Evolutionary conservation across 176 grass and related monocot genomes (phyloP), one percentile per base, ranked within the genome.

Genomic region (Zoysia pacifica): DNA sequence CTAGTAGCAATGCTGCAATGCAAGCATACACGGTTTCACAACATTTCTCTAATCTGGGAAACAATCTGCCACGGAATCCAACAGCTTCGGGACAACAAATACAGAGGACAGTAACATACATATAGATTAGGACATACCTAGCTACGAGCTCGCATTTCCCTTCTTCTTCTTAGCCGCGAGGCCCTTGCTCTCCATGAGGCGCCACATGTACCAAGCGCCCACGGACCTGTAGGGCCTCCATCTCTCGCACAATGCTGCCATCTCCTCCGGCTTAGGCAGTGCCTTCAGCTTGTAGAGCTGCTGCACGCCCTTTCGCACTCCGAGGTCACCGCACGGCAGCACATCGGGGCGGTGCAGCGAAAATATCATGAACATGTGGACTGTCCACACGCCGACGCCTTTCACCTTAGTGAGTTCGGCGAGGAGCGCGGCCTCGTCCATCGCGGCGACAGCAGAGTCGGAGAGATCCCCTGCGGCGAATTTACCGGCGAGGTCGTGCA

Each of bases 361-460:
- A 78, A 90, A 93, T 64, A 93, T 85, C 91, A 93, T 93, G 85
- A 93, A 93, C 91, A 93, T 93, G 81, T 93, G 85, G 39, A 90
- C 85, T 4, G 85, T 90, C 91, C 91, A 93, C 63, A 83, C 87
- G 38, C 87, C 87, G 18, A 93, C 37, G 48, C 87, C 91, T 59
- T 82, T 93, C 28, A 90, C 91, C 74, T 65, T 72, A 60, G 73
- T 81, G 74, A 89, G 78, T 70, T 87, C 65, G 7, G 75, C 69
- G 50, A 89, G 83, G 66, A 93, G 91, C 1, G 72, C 76, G 11
- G 65, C 64, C 38, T 87, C 87, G 65, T 85, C 88, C 87, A 90
- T 90, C 18, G 82, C 62, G 20, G 82, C 59, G 4, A 87, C 52
- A 51, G 78, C 9, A 36, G 78, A 51, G 16, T 90, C 82, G 2